Conservation (phyloP, 305 asterid genomes). For the Andrographis paniculata region DNA sequence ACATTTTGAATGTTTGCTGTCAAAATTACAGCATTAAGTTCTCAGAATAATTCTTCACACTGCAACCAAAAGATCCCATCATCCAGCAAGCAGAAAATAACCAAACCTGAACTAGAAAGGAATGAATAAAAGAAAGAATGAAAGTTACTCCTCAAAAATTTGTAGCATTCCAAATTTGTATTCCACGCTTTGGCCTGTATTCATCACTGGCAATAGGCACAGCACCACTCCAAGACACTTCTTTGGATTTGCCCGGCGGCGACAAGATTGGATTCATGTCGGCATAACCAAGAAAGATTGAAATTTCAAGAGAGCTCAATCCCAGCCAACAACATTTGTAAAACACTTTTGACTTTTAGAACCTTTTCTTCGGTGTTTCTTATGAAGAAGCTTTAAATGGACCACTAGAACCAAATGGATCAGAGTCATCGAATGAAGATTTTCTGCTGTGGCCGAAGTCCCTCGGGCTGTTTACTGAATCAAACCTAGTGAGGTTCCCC, state of each 20-base stretch:
- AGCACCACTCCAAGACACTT: too few relatives aligned
- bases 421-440: constrained; percentile 77
- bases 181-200: too few relatives aligned
- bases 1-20: constrained; percentile 14
- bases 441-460: constrained; percentile 55
- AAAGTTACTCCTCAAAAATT: background rate
- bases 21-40: too few relatives aligned
- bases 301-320: too few relatives aligned
- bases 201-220: background rate
- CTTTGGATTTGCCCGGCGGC: too few relatives aligned
- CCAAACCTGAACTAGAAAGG: constrained; percentile 8
- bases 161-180: too few relatives aligned
- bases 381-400: constrained; percentile 84
- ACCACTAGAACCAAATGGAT: constrained; percentile 82
- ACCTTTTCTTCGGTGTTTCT: constrained; percentile 44
- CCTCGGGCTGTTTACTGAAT: constrained; percentile 64
- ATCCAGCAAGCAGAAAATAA: background rate
- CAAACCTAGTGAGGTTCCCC: constrained; percentile 51
- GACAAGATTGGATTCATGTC: too few relatives aligned
- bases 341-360: constrained; percentile 32
- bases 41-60: too few relatives aligned
- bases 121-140: background rate
- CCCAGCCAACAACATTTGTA: constrained; percentile 23
- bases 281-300: too few relatives aligned
- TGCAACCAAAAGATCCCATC: too few relatives aligned